A percentile compares a stretch with the other conserved stretches of the same genome.
Conservation (phyloP, 805 yeast genomes). For the Hanseniaspora mollemarum region DNA sequence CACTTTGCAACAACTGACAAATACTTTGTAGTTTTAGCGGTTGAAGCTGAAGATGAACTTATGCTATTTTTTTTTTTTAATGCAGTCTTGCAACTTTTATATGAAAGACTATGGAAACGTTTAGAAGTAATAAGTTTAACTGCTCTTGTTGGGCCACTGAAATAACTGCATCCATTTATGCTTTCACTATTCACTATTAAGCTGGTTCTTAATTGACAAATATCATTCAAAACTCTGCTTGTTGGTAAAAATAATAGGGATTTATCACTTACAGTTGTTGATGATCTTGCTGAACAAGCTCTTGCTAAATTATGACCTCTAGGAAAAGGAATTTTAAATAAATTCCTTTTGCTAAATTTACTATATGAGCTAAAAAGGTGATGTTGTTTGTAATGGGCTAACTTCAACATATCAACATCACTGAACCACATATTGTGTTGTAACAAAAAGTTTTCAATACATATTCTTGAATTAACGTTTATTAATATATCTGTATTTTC, state of each 20-base stretch:
- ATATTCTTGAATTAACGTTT: background rate
- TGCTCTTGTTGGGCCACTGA: background rate
- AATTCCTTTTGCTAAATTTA: too few species aligned
- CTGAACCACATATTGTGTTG: background rate
- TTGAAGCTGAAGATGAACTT: too few species aligned
- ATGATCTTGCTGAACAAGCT: background rate
- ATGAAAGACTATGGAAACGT: too few species aligned
- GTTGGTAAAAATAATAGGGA: slow-evolving; percentile 8
- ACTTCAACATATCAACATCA: slow-evolving; percentile 1
- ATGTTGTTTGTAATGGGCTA: background rate
- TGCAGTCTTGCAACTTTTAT: too few species aligned
- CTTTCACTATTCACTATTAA: background rate
- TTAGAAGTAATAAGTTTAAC: too few species aligned
- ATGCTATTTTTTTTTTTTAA: too few species aligned
- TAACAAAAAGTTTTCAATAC: background rate
- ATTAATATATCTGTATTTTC: background rate
- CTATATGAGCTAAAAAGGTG: too few species aligned
- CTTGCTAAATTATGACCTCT: background rate
- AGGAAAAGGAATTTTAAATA: too few species aligned
- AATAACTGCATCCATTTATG: background rate
- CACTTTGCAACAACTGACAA: too few species aligned
- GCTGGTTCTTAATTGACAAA: background rate
- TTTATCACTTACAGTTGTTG: slow-evolving; percentile 1
- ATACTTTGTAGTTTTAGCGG: too few species aligned
- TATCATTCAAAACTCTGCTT: background rate